Evolutionary conservation across 305 asterid species (phyloP).

Genomic region (Rubia balearica): DNA sequence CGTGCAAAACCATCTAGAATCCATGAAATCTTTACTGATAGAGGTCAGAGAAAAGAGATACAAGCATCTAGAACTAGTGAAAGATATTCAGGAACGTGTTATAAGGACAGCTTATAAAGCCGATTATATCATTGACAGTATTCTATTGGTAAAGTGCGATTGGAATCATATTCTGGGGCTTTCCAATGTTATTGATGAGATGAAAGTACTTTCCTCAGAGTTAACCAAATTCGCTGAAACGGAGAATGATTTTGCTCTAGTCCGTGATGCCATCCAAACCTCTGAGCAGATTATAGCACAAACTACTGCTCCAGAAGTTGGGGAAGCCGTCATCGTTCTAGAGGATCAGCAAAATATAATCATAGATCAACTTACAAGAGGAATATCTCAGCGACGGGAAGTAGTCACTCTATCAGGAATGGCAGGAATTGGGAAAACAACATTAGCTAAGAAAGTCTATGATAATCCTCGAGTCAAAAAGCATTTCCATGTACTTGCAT

Average conservation of each 20-base stretch:
- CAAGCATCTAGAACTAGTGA: not conserved
- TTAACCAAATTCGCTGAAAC: not conserved
- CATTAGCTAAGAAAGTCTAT: not conserved
- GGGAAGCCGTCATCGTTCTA: not conserved
- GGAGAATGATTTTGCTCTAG: not conserved
- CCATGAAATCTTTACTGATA: not conserved
- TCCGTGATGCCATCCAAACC: not conserved
- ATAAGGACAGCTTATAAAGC: not conserved
- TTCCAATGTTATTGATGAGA: not conserved
- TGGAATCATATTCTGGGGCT: not conserved
- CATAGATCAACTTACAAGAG: not conserved
- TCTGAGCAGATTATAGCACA: not conserved
- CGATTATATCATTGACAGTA: not conserved
- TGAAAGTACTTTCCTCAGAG: not conserved
- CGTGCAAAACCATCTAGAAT: not conserved
- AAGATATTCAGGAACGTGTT: not conserved
- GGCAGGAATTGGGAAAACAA: slow-evolving; percentile 4
- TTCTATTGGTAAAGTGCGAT: not conserved
- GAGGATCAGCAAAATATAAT: slow-evolving; percentile 23
- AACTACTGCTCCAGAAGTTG: not conserved
- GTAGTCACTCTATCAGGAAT: not conserved
- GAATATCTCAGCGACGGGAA: not conserved
- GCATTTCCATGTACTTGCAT: not conserved
- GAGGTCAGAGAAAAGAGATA: not conserved
- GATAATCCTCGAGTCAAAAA: not conserved